Conservation (phyloP, 176 grass and related monocot species). For the Alopecurus myosuroides region DNA sequence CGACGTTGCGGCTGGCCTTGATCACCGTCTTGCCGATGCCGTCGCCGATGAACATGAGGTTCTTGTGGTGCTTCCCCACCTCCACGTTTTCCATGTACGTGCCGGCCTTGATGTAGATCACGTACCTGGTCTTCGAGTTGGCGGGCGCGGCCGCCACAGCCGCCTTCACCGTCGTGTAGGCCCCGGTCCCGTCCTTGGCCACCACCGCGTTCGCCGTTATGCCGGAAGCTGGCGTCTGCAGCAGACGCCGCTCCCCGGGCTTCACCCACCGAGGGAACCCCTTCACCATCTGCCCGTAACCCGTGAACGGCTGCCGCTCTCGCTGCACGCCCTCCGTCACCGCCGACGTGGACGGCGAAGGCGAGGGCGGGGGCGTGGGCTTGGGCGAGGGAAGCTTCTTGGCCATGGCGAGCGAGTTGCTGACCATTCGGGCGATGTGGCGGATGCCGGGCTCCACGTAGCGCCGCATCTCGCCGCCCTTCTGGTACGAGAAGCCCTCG, state of each 20-base stretch:
- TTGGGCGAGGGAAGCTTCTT: constrained; percentile 44
- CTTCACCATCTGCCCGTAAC: constrained; percentile 55
- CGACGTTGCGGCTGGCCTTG: constrained; percentile 81
- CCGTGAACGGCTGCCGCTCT: constrained; percentile 43
- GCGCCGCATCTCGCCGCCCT: constrained; percentile 10
- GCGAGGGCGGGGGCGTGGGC: too few relatives aligned
- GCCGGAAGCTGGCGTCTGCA: constrained; percentile 45
- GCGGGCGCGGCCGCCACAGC: constrained; percentile 67
- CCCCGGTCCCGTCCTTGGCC: constrained; percentile 66
- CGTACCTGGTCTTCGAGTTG: constrained; percentile 47
- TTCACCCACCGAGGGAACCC: constrained; percentile 63
- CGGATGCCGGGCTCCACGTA: constrained; percentile 42
- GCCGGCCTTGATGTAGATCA: constrained; percentile 90
- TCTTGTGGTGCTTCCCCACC: constrained; percentile 58
- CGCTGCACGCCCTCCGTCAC: background rate
- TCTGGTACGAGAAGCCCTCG: constrained; percentile 56
- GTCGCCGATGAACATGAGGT: constrained; percentile 88
- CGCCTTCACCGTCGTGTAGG: constrained; percentile 52
- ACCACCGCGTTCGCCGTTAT: constrained; percentile 42
- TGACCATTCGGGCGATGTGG: constrained; percentile 56
- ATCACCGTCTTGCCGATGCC: constrained; percentile 91
- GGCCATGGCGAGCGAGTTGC: constrained; percentile 87
- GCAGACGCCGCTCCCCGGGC: constrained; percentile 48
- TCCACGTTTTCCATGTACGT: constrained; percentile 88
- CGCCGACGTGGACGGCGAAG: background rate